Base-by-base conservation (phyloP, 2,329 filamentous ascomycete genomes). In the Parafenestella ontariensis region DNA sequence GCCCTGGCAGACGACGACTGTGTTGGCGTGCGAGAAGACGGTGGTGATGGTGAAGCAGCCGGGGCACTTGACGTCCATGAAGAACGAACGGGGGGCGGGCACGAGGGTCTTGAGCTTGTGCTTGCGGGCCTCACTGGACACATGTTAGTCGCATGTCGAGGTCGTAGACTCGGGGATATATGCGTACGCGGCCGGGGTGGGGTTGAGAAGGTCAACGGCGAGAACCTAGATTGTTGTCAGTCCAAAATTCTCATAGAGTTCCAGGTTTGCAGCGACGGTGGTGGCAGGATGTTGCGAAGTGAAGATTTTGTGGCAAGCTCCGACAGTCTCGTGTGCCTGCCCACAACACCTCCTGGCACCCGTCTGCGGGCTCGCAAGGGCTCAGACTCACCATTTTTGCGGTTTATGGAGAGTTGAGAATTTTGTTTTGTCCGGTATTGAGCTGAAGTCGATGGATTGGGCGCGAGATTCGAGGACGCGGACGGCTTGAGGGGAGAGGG, bases 21-120 rank as follows among this genome's bases (percentile, higher is more conserved):
- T 99, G 88, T 99, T 95, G 82, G 95, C 95, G 88, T 99, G 95
- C 66, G 94, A 98, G 91, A 98, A 99, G 83, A 99, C 95, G 82
- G 95, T 99, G 82, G 95, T 99, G 88, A 99, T 99, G 82, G 93
- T 97, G 90, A 98, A 99, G 91, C 95, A 99, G 78, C 95, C 95
- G 81, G 95, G 95, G 91, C 95, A 99, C 90, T 99, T 99, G 87
- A 99, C 95, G 81, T 99, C 95, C 95, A 99, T 99, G 91, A 99
- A 99, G 91, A 98, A 99, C 72, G 94, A 98, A 81, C 95, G 92
- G 77, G 95, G 95, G 70, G 87, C 89, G 76, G 95, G 95, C 79
- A 99, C 95, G 76, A 99, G 91, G 72, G 87, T 92, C 92, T 99
- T 99, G 82, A 99, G 92, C 92, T 99, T 99, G 91, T 99, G 95